phyloP scores from a whole-genome alignment of 1,284 basidiomycete genomes.

The Phylloporus sp. region DNA sequence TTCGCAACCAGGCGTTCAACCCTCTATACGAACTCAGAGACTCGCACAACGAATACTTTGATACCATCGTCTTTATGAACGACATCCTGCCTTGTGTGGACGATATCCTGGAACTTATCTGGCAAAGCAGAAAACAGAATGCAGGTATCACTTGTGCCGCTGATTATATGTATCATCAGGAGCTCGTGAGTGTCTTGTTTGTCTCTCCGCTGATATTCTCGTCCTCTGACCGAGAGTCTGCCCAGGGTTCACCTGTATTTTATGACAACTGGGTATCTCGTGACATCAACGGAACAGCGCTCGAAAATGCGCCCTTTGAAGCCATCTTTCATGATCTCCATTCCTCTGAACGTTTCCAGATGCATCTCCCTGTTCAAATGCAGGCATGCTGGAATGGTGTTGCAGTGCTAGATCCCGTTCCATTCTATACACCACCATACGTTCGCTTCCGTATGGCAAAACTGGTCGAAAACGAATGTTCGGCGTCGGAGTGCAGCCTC shows the following conservation, averaged over 20 bases:
- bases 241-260: conserved; percentile 76
- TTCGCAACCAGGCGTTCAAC: conserved; percentile 92
- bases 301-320: conserved; percentile 96
- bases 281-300: conserved; percentile 95
- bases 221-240: conserved; percentile 3
- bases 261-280: conserved; percentile 98
- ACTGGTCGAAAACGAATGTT: conserved; percentile 84
- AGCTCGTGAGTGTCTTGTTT: conserved; percentile 61
- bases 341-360: conserved; percentile 81
- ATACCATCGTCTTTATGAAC: conserved; percentile 97
- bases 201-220: neutral
- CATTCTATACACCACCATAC: conserved; percentile 88
- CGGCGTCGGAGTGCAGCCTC: conserved; percentile 90
- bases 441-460: conserved; percentile 93
- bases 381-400: conserved; percentile 98
- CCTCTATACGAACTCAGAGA: conserved; percentile 92
- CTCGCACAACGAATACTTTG: conserved; percentile 88
- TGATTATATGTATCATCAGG: conserved; percentile 97
- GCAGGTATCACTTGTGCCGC: conserved; percentile 96
- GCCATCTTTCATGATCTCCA: conserved; percentile 84
- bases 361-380: conserved; percentile 91
- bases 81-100: conserved; percentile 96
- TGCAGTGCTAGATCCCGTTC: conserved; percentile 90
- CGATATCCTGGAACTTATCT: conserved; percentile 94
- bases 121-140: conserved; percentile 89